Conservation (phyloP, 495 filamentous ascomycete genomes). For the Penicillium malachiteum region DNA sequence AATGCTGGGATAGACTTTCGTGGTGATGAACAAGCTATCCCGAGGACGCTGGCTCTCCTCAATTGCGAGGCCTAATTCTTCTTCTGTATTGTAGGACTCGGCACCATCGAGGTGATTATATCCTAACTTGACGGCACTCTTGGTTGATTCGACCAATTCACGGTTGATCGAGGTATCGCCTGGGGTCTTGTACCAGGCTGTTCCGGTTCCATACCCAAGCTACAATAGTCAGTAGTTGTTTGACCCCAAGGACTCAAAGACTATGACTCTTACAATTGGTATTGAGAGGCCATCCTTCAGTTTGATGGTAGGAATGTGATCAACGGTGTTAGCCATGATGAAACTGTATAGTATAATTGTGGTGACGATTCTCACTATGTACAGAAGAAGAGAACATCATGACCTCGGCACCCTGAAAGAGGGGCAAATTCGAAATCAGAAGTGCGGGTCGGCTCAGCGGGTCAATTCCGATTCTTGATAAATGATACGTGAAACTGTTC, state of each 20-base stretch:
- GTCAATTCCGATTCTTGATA: not conserved
- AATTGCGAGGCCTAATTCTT: constrained; percentile 73
- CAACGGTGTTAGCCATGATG: constrained; percentile 19
- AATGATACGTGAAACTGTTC: too few relatives aligned
- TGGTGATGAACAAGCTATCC: constrained; percentile 71
- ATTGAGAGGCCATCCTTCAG: constrained; percentile 73
- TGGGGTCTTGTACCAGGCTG: constrained; percentile 57
- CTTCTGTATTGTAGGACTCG: constrained; percentile 80
- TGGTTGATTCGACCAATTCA: constrained; percentile 55
- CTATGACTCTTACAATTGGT: constrained; percentile 57
- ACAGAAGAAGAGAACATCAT: not conserved
- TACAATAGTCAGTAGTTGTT: constrained; percentile 25
- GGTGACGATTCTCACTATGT: not conserved
- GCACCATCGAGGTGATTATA: constrained; percentile 80
- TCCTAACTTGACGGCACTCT: constrained; percentile 66
- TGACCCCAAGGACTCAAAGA: not conserved
- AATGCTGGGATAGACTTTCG: constrained; percentile 62
- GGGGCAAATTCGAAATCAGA: not conserved
- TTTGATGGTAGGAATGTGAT: constrained; percentile 50
- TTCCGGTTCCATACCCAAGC: constrained; percentile 73
- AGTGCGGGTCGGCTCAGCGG: not conserved
- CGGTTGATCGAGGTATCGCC: constrained; percentile 34
- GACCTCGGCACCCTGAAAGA: not conserved
- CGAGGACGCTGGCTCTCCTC: constrained; percentile 63
- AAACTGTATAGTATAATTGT: not conserved